Evolutionary conservation across 2,329 filamentous ascomycete species (phyloP).

Genomic region (Monilinia laxa): DNA sequence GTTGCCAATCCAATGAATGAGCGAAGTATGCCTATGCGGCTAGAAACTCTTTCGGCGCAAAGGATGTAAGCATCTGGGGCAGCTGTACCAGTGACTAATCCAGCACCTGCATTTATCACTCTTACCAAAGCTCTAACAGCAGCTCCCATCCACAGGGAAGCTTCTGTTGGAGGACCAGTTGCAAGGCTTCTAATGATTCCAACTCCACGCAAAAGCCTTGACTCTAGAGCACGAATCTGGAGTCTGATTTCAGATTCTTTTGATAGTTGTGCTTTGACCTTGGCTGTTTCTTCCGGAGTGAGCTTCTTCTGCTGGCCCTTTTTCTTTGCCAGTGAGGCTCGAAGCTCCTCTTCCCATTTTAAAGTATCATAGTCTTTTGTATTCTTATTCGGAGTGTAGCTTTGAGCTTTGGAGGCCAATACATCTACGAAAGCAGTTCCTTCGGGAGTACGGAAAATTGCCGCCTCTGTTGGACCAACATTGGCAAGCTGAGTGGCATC

Average conservation of each 20-base stretch:
- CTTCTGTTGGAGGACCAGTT: conserved; percentile 84
- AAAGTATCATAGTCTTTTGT: conserved; percentile 92
- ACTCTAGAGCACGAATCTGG: conserved; percentile 67
- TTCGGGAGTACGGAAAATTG: conserved; percentile 88
- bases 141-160: conserved; percentile 81
- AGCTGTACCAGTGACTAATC: conserved; percentile 75
- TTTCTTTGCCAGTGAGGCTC: conserved; percentile 85
- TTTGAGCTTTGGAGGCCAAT: conserved; percentile 75
- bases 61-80: conserved; percentile 77
- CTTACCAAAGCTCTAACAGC: conserved; percentile 72
- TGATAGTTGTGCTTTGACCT: conserved; percentile 84
- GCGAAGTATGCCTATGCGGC: conserved; percentile 71
- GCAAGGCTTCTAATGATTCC: conserved; percentile 82
- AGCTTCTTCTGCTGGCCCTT: conserved; percentile 90
- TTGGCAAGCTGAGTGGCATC: conserved; percentile 65
- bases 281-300: conserved; percentile 81
- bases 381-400: conserved; percentile 75
- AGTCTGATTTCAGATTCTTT: conserved; percentile 81
- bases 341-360: conserved; percentile 95
- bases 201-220: conserved; percentile 75
- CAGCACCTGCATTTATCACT: conserved; percentile 76
- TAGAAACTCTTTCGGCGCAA: conserved; percentile 72
- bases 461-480: conserved; percentile 83
- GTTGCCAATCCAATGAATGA: conserved; percentile 87
- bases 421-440: conserved; percentile 89